These are phyloP conservation scores for Lycium barbarum DNA, from an alignment of 257 asterid genomes.

Conservation along the genomic window DNA sequence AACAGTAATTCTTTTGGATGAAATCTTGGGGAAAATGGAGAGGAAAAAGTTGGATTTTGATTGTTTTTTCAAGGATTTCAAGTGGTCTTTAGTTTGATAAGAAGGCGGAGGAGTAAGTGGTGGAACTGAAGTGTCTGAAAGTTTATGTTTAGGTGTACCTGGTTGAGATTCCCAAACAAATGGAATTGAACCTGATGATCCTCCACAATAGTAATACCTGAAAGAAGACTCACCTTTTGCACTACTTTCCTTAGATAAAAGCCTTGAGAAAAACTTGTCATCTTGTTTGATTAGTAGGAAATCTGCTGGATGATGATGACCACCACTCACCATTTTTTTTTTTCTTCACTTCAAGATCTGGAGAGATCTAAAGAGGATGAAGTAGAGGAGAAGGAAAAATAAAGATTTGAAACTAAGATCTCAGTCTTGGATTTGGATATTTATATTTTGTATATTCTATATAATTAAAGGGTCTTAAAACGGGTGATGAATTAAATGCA, in stretches of 20 bases:
- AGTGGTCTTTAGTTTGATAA: conserved; percentile 40
- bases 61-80: conserved; percentile 32
- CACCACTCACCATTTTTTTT: conserved; percentile 40
- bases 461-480: not conserved
- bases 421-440: conserved; percentile 22
- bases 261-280: conserved; percentile 52
- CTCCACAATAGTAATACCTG: conserved; percentile 69
- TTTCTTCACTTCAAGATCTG: conserved; percentile 33
- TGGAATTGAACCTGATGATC: conserved; percentile 66
- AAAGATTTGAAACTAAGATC: conserved; percentile 18
- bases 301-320: conserved; percentile 36
- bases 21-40: conserved; percentile 39
- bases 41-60: conserved; percentile 40
- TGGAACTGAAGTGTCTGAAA: conserved; percentile 51
- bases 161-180: conserved; percentile 86
- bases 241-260: conserved; percentile 48
- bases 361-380: conserved; percentile 34
- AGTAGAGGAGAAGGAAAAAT: conserved; percentile 40
- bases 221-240: conserved; percentile 57
- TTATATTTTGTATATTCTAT: conserved; percentile 25
- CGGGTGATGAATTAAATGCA: not conserved
- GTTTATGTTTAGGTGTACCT: conserved; percentile 74
- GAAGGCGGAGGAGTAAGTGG: conserved; percentile 89
- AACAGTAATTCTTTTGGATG: conserved; percentile 36
- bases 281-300: conserved; percentile 43